Base-by-base conservation (phyloP, 83 land plant species). In the Picea abies region DNA sequence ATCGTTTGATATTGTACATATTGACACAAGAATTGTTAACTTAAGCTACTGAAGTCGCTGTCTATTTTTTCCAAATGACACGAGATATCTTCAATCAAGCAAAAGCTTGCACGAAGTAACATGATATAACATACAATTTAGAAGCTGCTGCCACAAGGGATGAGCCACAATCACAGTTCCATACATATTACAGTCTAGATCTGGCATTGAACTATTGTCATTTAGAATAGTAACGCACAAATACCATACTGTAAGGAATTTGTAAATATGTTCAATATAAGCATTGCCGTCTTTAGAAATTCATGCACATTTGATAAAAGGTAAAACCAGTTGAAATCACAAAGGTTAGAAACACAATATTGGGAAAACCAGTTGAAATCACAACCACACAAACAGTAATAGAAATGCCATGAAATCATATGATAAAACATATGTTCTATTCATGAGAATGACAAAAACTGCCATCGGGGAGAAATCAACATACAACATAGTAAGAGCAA, bases 211-310 rank as follows among this genome's bases (percentile, higher is more conserved):
- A 68, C 4, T 68, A 68, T 65, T 65, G 68, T 9, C 32, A 65
- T 65, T 65, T 64, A 64, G 25, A 6, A 67, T 1, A 32, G 25
- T 68, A 68, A 68, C 10, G 35, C 25, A 32, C 4, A 11, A 39
- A 32, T 67, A 67, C 37, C 23, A 29, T 67, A 66, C 35, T 64
- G 2, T 4, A 65, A 39, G 5, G 5, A 26, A 23, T 26, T 65
- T 23, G 2, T 12, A 65, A 23, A 23, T 65, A 65, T 22, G 68
- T 65, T 12, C 20, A 29, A 26, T 26, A 25, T 26, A 32, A 25
- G 70, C 20, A 68, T 68, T 39, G 41, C 17, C 71, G 25, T 68
- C 39, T 68, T 39, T 37, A 68, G 71, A 68, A 68, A 68, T 68
- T 37, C 41, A 32, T 68, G 71, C 71, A 29, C 35, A 32, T 68